Evolutionary conservation across 805 yeast genomes (phyloP).

Genomic region (Candida boleticola): DNA sequence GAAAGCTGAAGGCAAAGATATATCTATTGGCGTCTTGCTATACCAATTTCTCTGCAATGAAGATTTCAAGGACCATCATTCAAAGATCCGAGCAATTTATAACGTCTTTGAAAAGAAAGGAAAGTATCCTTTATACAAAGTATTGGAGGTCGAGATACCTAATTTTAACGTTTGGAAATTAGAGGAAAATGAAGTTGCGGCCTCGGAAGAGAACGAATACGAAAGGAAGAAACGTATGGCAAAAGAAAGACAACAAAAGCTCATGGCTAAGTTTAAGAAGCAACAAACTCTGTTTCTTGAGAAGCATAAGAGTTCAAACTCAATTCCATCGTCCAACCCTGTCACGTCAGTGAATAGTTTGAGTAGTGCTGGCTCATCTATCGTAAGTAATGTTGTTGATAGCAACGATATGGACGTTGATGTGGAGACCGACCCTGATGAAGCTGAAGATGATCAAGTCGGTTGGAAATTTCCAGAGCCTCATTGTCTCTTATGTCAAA

Average conservation of each 20-base stretch:
- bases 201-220: conserved; percentile 32
- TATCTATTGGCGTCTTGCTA: conserved; percentile 36
- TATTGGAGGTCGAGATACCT: conserved; percentile 17
- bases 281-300: conserved; percentile 78
- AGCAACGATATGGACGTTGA: conserved; percentile 39
- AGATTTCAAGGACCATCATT: conserved; percentile 40
- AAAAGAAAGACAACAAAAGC: conserved; percentile 61
- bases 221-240: conserved; percentile 69
- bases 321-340: background rate
- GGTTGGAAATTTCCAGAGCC: conserved; percentile 71
- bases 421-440: conserved; percentile 32
- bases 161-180: conserved; percentile 24
- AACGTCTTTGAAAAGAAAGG: conserved; percentile 25
- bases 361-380: conserved; percentile 2
- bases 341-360: background rate
- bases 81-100: conserved; percentile 59
- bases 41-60: conserved; percentile 41
- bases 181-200: conserved; percentile 11
- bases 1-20: conserved; percentile 5
- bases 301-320: conserved; percentile 27
- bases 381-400: conserved; percentile 16
- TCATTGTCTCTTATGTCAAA: conserved; percentile 80
- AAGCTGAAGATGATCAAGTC: conserved; percentile 25
- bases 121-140: conserved; percentile 14
- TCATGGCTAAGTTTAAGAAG: conserved; percentile 74